Conservation (phyloP, 2,329 filamentous ascomycete species). For the Lecanosticta acicola region DNA sequence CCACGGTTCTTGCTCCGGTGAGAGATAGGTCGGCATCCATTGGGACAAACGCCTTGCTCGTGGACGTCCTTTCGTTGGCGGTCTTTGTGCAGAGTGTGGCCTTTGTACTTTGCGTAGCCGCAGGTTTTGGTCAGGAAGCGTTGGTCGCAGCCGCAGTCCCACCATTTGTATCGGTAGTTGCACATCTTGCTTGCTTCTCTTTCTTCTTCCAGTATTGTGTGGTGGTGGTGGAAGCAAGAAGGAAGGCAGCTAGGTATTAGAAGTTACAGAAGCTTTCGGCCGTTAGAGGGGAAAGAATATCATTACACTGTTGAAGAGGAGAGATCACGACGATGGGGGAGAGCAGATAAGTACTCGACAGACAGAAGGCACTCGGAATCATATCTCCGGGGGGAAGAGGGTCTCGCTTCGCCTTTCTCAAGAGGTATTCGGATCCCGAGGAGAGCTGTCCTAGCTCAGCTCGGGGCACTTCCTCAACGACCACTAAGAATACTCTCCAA, state of each 20-base stretch:
- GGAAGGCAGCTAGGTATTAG: neutral
- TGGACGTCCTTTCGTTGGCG: conserved; percentile 3
- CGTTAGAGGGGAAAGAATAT: neutral
- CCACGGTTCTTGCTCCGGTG: neutral
- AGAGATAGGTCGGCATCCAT: neutral
- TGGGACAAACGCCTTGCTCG: conserved; percentile 3
- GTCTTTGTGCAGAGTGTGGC: conserved; percentile 9
- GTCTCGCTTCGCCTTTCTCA: neutral
- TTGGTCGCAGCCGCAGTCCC: conserved; percentile 8
- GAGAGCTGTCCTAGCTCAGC: no score
- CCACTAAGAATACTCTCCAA: neutral
- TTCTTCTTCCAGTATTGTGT: no score
- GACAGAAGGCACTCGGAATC: neutral
- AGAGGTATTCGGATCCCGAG: no score
- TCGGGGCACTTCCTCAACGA: neutral
- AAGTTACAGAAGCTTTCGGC: neutral
- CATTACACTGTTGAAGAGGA: neutral
- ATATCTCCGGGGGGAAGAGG: neutral
- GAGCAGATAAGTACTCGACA: neutral
- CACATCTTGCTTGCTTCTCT: conserved; percentile 1
- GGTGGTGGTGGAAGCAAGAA: neutral
- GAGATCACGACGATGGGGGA: neutral
- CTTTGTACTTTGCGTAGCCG: conserved; percentile 1
- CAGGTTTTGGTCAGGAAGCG: conserved; percentile 7
- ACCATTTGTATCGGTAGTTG: conserved; percentile 6